Base-by-base conservation (phyloP, 148 eudicot genomes). In the Camellia granthamiana region DNA sequence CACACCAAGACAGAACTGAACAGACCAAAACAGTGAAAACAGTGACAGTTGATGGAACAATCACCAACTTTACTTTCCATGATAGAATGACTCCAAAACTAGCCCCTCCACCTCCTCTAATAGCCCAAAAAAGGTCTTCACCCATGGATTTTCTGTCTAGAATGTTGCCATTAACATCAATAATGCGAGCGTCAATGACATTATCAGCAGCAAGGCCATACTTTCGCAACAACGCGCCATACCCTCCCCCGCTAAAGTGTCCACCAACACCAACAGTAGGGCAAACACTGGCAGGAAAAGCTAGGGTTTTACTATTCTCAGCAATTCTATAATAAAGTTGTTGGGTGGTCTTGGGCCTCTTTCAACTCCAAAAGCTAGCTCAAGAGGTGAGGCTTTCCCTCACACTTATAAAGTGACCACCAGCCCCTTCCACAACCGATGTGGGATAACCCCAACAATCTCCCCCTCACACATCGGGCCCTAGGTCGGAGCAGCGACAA, bases 231-330 rank as follows among this genome's bases (percentile, higher is more conserved):
- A 73, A 13, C 7, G 13, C 30, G 62, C 63, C 76, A 15, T 52
- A 73, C 0, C 63, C 76, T 21, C 76, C 76, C 4, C 76, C 76
- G 7, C 76, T 73, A n/a, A 73, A 73, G 76, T 73, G 76, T 55
- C 76, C 76, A 30, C 76, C 76, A 6, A 23, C 30, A 0, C 30
- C 30, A 23, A 23, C 30, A 23, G 30, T 23, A 23, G 30, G 30
- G 30, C 30, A 23, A 23, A 23, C 30, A 23, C 30, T 23, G 0
- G 30, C 30, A 23, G 30, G 30, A 23, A 23, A 23, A 23, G 30
- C 0, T 23, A 23, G 30, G 30, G 30, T 23, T 23, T 23, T 23
- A 23, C 30, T 23, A 0, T 23, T 23, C 30, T 23, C 30, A 23
- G 30, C 30, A 23, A 23, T 23, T 23, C 30, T 23, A 23, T 23